Evolutionary conservation across 2,329 filamentous ascomycete species (phyloP).

Genomic region (Monilinia laxa): DNA sequence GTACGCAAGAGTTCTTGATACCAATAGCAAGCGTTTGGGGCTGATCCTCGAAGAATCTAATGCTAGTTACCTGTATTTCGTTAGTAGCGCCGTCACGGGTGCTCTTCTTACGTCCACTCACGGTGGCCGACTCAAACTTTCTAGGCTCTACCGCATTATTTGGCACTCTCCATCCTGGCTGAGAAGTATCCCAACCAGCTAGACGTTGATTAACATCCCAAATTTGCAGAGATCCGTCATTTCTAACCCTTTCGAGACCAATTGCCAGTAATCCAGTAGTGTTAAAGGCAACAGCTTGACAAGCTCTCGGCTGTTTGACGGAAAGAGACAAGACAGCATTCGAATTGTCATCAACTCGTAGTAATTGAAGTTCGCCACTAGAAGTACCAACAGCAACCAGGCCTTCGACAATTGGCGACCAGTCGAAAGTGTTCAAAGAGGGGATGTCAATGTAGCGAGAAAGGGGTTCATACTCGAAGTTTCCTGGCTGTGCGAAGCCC

Average conservation of each 20-base stretch:
- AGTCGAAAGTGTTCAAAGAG: slow-evolving; percentile 64
- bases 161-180: slow-evolving; percentile 46
- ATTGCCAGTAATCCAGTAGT: slow-evolving; percentile 70
- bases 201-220: slow-evolving; percentile 70
- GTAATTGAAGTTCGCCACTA: slow-evolving; percentile 71
- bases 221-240: slow-evolving; percentile 78
- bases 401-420: slow-evolving; percentile 61
- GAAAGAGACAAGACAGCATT: slow-evolving; percentile 65
- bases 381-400: slow-evolving; percentile 74
- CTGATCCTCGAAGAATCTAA: slow-evolving; percentile 77
- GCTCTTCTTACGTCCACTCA: slow-evolving; percentile 15
- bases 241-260: slow-evolving; percentile 75
- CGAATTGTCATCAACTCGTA: slow-evolving; percentile 69
- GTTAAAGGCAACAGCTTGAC: slow-evolving; percentile 80
- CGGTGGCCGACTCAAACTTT: slow-evolving; percentile 50
- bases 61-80: slow-evolving; percentile 74
- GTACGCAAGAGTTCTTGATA: slow-evolving; percentile 71
- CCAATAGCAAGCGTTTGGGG: slow-evolving; percentile 74
- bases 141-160: slow-evolving; percentile 48
- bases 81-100: slow-evolving; percentile 32
- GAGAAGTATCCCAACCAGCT: slow-evolving; percentile 49
- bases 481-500: slow-evolving; percentile 51
- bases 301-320: slow-evolving; percentile 73
- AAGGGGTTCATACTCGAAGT: slow-evolving; percentile 57
- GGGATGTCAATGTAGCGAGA: slow-evolving; percentile 63